Base-by-base conservation (phyloP, 768 basidiomycete genomes). In the Cantharellus cinnabarinus region DNA sequence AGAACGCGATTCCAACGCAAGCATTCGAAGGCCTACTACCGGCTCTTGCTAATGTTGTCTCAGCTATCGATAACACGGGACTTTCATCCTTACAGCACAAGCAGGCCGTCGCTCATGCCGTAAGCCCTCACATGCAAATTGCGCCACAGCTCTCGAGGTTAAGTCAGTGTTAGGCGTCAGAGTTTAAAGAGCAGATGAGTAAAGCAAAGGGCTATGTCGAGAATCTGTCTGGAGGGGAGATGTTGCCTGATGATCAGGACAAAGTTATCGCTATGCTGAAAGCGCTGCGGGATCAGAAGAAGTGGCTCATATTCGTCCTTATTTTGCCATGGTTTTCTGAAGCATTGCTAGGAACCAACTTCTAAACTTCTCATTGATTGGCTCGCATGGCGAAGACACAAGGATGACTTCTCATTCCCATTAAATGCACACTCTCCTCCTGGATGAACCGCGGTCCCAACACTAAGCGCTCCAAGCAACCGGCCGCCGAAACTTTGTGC, bases 201-300 rank as follows among this genome's bases (percentile, higher is more conserved):
- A 75, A 77, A 51, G 85, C 84, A 0, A 83, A 77, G 65, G 77
- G 81, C 4, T 69, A 78, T 50, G 80, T 82, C 0, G 64, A 64
- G 4, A 69, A 71, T 52, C 71, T 89, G 3, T 81, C 84, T 0
- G 86, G 86, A 2, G 85, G 85, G 4, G 85, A 88, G 66, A 71
- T 87, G 58, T 69, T 74, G 52, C 74, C 79, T 44, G 72, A 77
- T 44, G 82, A 86, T 56, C 86, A 89, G 64, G 78, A 81, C 62
- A 77, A 83, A 52, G 74, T 87, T 3, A 81, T 87, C 52, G 68
- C 69, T 41, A 82, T 86, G 79, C 71, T 89, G 5, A 78, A 82
- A 64, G 72, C 70, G 20, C 63, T 88, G 59, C 75, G 76, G 60
- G 77, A 80, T 61, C 75, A 79, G 55, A 87, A 84, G 71, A 70